Percentiles rank a stretch among this genome's conserved stretches.
Evolutionary conservation across 2,329 filamentous ascomycete species (phyloP).

Genomic region (Apiospora malaysiana): DNA sequence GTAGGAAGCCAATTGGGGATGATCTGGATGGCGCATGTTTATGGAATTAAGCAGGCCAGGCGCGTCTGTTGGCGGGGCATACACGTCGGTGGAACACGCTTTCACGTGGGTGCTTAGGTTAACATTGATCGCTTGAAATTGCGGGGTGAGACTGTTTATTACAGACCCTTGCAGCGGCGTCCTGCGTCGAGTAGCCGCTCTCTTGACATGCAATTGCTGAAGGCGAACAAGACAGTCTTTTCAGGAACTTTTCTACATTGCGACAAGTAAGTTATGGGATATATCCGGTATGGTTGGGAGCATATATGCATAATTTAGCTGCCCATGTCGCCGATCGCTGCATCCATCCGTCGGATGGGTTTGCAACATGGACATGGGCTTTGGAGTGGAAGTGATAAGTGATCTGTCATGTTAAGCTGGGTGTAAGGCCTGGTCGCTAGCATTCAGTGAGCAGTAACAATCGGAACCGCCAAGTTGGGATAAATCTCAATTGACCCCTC

Average conservation of each 20-base stretch:
- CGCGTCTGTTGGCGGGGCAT: conserved; percentile 8
- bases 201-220: not conserved
- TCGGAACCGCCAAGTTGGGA: no score
- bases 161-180: not conserved
- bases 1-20: not conserved
- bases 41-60: not conserved
- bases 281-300: not conserved
- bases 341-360: not conserved
- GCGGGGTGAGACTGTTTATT: not conserved
- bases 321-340: not conserved
- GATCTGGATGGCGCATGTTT: not conserved
- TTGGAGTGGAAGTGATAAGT: not conserved
- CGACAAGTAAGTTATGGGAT: not conserved
- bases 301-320: not conserved
- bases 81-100: not conserved
- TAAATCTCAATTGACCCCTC: no score
- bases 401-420: not conserved
- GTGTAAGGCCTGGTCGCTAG: not conserved
- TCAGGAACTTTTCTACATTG: not conserved
- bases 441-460: no score
- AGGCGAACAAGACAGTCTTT: not conserved
- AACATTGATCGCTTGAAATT: not conserved
- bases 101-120: conserved; percentile 1
- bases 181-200: not conserved
- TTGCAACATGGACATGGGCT: not conserved